phyloP scores from a whole-genome alignment of 768 basidiomycete genomes.

The Tricholoma furcatifolium region DNA sequence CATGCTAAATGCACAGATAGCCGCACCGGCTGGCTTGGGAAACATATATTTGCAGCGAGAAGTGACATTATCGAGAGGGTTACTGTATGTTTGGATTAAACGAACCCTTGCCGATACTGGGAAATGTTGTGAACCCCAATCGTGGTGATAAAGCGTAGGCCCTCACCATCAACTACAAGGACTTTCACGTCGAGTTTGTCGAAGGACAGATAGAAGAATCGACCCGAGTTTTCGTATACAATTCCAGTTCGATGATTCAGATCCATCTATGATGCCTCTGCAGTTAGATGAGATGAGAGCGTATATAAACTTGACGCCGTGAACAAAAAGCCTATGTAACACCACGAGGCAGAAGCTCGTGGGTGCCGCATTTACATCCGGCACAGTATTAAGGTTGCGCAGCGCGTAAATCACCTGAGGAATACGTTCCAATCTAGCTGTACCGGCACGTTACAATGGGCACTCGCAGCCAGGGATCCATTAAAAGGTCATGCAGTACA shows the following conservation, averaged over 20 bases:
- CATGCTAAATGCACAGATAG: constrained; percentile 55
- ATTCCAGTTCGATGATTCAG: constrained; percentile 16
- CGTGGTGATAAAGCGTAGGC: not conserved
- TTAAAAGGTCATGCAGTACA: no score
- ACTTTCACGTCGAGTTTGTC: constrained; percentile 40
- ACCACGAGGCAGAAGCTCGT: constrained; percentile 7
- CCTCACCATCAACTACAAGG: constrained; percentile 43
- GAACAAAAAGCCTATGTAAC: not conserved
- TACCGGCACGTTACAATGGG: not conserved
- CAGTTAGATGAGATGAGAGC: not conserved
- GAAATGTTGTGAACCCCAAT: not conserved
- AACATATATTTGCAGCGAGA: constrained; percentile 53
- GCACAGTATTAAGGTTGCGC: not conserved
- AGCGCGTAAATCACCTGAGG: not conserved
- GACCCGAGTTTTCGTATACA: constrained; percentile 9
- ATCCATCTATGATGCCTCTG: no score
- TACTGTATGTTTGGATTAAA: constrained; percentile 39
- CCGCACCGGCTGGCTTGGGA: constrained; percentile 54
- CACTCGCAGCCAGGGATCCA: no score
- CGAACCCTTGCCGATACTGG: constrained; percentile 40
- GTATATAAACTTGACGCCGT: not conserved
- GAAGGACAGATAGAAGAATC: constrained; percentile 31
- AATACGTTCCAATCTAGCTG: not conserved
- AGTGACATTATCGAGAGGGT: constrained; percentile 35
- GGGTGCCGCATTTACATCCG: not conserved